Base-by-base conservation (phyloP, 805 yeast species). In the Grigorovia humatica region DNA sequence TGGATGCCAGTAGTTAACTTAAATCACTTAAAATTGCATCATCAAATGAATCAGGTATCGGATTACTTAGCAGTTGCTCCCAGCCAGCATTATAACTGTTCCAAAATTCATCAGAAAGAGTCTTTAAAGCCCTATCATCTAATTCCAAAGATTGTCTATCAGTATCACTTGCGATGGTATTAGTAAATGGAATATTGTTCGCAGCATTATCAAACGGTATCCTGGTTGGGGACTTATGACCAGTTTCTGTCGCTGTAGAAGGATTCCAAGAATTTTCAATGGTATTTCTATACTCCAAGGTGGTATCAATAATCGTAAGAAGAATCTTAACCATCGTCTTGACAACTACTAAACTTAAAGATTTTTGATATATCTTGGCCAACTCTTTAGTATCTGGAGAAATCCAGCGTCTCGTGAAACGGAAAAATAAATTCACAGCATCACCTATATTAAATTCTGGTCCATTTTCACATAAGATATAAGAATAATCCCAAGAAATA, bases 41-140 rank as follows among this genome's bases (percentile, higher is more conserved):
- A 15, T 38, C 3, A 11, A 47, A 35, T 9, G 32, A 19, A 6
- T 47, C 49, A 4, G 48, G 40, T 15, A 29, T 38, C 9, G 32
- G 30, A 11, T 23, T 32, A n/a, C 46, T 19, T 47, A 58, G 44
- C 20, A 56, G 44, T 32, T 53, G 55, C 9, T 56, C 56, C 58
- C 59, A 55, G 2, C 56, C 55, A n/a, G 40, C 32, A 45, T 58
- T 58, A 49, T 59, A 60, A 19, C 44, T 52, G 44, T 51, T 43
- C 62, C 62, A 59, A 44, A 59, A 59, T 40, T 59, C 58, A 27
- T 55, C 59, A 2, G 59, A 53, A 19, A 59, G 48, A 23, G 51
- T 29, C 40, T 48, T 50, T 2, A 56, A 48, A 3, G 32, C 13
- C 8, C 7, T 23, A 23, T 20, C 29, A 43, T 15, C 18, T 20